Conservation (phyloP, 352 stramenopile species). For the Phytophthora citricola region DNA sequence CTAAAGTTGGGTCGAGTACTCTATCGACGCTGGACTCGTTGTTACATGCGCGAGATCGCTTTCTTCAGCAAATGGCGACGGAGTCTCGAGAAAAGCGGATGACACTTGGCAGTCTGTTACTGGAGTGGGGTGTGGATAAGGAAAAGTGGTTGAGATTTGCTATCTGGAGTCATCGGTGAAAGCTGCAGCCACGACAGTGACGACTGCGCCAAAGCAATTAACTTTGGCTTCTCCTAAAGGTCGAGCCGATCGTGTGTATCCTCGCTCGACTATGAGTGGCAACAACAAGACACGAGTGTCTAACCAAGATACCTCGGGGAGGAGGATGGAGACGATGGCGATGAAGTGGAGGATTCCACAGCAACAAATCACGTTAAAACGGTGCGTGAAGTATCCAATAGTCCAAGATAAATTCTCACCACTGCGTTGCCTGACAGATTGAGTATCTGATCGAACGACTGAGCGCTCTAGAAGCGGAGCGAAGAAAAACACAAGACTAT, state of each 20-base stretch:
- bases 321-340: constrained; percentile 19
- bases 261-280: neutral
- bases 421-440: constrained; percentile 40
- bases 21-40: constrained; percentile 33
- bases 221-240: constrained; percentile 23
- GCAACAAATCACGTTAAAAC: constrained; percentile 48
- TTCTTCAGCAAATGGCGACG: constrained; percentile 46
- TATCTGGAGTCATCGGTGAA: constrained; percentile 23
- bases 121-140: constrained; percentile 61
- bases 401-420: neutral
- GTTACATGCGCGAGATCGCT: constrained; percentile 24
- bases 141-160: constrained; percentile 65
- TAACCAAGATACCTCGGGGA: constrained; percentile 9
- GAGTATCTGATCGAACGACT: constrained; percentile 63
- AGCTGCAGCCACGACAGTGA: neutral
- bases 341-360: constrained; percentile 5
- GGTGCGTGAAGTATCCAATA: constrained; percentile 18
- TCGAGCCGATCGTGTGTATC: constrained; percentile 12
- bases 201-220: constrained; percentile 1
- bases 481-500: constrained; percentile 41
- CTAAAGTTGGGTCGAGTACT: constrained; percentile 26
- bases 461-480: constrained; percentile 54
- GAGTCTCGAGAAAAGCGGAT: constrained; percentile 52
- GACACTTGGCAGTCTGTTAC: constrained; percentile 51
- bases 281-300: neutral